Base-by-base conservation (phyloP, 495 filamentous ascomycete species). In the Aspergillus nidulans region DNA sequence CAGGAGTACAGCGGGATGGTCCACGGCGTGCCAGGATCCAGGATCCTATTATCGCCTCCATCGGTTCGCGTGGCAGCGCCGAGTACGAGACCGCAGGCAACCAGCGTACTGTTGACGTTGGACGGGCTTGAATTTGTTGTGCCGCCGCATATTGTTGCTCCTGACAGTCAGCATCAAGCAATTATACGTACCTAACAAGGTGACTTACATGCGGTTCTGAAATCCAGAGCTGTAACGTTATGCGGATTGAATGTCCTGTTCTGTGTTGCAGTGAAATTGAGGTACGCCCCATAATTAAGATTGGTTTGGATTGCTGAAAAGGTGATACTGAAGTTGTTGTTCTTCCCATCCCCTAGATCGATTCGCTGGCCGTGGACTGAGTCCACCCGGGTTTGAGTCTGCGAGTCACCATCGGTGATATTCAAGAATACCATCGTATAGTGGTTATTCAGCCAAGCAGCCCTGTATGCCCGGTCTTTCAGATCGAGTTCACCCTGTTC, bases 391-490 rank as follows among this genome's bases (percentile, higher is more conserved):
- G 9, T 28, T 4, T 42, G 44, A 34, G 25, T 41, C 0, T 47
- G 26, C 6, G 46, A 18, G 16, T 50, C 36, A 6, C 24, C 30
- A 39, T 60, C 54, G 16, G 66, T 65, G 10, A 63, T 48, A 40
- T 69, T 69, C 9, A 67, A 18, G 39, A 43, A 69, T 8, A 57
- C 26, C 58, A 69, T 61, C 9, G 66, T 57, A 15, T 52, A 63
- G 18, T 43, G 53, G 54, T 78, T 80, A 41, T 58, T 70, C n/a
- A 73, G 19, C 68, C 64, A 72, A 1, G 75, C 77, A 2, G 67
- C 74, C 46, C 72, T 70, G 58, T 74, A 75, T 1, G 74, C 73
- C 8, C 73, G 55, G 4, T 18, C 54, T 19, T 43, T 39, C 0
- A 79, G 62, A n/a, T 55, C 40, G 30, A 49, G 30, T 6, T 46